Evolutionary conservation across 2,329 filamentous ascomycete species (phyloP).

Genomic region (Pseudogymnoascus sp.): DNA sequence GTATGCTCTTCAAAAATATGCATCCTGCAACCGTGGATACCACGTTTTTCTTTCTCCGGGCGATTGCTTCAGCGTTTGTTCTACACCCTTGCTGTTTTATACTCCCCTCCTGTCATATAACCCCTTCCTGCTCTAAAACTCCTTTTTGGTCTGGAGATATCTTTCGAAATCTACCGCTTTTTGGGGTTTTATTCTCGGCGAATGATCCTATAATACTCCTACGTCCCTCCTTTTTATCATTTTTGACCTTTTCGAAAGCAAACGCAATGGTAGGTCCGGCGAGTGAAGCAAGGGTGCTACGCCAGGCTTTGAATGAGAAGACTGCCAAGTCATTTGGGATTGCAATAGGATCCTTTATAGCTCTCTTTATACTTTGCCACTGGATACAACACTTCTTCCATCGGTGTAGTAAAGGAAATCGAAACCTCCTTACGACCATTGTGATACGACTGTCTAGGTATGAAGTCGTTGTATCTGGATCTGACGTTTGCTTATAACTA

Average conservation of each 20-base stretch:
- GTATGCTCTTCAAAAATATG: not conserved
- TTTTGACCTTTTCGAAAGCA: not conserved
- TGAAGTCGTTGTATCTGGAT: conserved; percentile 13
- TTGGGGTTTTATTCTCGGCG: not conserved
- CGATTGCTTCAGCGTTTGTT: not conserved
- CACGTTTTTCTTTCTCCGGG: not conserved
- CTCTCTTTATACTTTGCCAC: conserved; percentile 16
- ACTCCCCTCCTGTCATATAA: too few relatives aligned
- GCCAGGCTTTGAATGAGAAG: conserved; percentile 4
- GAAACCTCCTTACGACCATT: not conserved
- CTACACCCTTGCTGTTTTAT: too few relatives aligned
- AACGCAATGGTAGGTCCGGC: not conserved
- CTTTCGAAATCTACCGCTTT: not conserved
- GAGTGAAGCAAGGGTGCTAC: not conserved
- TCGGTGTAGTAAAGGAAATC: not conserved
- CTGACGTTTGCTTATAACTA: not conserved
- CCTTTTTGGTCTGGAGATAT: not conserved
- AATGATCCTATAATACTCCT: not conserved
- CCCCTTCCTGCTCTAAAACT: not conserved
- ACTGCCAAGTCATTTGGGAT: conserved; percentile 16
- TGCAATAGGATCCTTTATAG: conserved; percentile 15
- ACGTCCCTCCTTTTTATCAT: not conserved
- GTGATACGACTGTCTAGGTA: not conserved
- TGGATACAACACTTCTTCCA: conserved; percentile 13
- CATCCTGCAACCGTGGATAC: not conserved